Conservation (phyloP, 345 rosid species). For the Erucastrum elatum region DNA sequence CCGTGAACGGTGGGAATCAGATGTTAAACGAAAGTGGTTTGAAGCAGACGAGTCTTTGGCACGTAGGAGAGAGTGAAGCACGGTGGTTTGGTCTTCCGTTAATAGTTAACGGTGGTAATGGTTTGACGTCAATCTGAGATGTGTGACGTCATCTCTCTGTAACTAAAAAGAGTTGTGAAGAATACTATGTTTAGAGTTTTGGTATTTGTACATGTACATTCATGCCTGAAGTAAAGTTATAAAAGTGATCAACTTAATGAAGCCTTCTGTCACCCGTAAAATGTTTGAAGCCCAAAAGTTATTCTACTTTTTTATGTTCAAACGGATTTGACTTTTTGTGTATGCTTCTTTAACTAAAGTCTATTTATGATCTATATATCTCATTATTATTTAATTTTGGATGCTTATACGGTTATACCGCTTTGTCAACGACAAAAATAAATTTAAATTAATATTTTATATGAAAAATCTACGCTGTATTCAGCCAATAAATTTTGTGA, state of each 20-base stretch:
- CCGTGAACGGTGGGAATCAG: constrained; percentile 6
- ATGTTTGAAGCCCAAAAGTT: background rate
- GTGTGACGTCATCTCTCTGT: background rate
- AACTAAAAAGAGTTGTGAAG: background rate
- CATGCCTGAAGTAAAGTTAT: background rate
- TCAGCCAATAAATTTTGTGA: background rate
- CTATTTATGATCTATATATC: background rate
- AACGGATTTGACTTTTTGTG: background rate
- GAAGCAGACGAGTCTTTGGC: constrained; percentile 20
- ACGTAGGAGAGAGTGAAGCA: constrained; percentile 1
- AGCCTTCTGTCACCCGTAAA: background rate
- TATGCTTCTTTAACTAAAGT: background rate
- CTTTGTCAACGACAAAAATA: background rate
- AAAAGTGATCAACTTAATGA: background rate
- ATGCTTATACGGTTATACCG: background rate
- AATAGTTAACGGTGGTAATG: background rate
- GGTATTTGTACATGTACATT: background rate
- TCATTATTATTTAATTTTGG: background rate
- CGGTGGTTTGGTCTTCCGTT: constrained; percentile 14
- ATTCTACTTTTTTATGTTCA: background rate
- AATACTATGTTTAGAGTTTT: background rate
- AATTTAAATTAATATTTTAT: background rate
- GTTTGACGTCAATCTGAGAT: background rate
- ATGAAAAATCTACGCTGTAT: background rate
- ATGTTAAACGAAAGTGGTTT: constrained; percentile 11